A percentile compares a stretch with the other conserved stretches of the same genome.
Evolutionary conservation across 1,284 basidiomycete genomes (phyloP).

Genomic region (Puccinia triticina): DNA sequence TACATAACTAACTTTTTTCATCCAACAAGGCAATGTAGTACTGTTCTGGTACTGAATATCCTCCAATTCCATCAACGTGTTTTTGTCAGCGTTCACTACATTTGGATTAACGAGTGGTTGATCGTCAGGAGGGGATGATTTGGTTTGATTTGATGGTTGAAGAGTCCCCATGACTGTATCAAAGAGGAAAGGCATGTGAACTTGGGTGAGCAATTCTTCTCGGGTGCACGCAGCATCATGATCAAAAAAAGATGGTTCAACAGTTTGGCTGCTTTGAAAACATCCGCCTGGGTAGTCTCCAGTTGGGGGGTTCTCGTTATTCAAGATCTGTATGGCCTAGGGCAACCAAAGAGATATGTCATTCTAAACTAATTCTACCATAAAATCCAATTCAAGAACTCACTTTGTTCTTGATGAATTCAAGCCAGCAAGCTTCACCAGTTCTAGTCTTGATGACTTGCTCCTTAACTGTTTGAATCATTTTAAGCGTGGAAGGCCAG

Average conservation of each 20-base stretch:
- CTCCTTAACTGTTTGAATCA: not conserved
- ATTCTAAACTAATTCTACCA: not conserved
- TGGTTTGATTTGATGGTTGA: not conserved
- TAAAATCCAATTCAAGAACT: not conserved
- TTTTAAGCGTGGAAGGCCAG: too few species aligned
- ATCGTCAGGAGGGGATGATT: not conserved
- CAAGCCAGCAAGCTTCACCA: not conserved
- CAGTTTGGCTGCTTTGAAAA: not conserved
- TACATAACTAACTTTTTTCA: not conserved
- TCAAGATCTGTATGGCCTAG: not conserved
- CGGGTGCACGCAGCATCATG: not conserved
- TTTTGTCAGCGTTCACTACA: not conserved
- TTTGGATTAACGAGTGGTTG: not conserved
- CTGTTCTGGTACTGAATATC: not conserved
- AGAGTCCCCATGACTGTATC: not conserved
- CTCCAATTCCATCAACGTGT: not conserved
- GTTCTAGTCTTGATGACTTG: not conserved
- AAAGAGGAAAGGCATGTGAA: constrained; percentile 3
- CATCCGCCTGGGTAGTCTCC: not conserved
- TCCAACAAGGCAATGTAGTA: not conserved
- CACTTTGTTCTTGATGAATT: not conserved
- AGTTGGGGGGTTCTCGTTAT: not conserved
- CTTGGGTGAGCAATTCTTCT: not conserved
- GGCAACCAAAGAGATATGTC: not conserved
- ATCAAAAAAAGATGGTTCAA: not conserved